Base-by-base conservation (phyloP, 768 basidiomycete genomes). In the Suillus occidentalis region DNA sequence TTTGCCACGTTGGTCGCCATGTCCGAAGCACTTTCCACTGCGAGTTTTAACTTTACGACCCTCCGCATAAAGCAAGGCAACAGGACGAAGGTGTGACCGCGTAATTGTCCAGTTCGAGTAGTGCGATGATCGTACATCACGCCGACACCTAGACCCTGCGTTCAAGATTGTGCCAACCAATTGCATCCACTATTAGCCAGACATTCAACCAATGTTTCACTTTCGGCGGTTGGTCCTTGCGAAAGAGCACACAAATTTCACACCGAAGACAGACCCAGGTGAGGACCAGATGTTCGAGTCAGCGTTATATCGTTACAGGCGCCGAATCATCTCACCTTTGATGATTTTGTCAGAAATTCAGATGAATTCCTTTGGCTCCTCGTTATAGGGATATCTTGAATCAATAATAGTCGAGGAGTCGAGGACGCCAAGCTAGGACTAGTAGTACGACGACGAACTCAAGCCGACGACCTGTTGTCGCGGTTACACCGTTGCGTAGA, bases 341-440 rank as follows among this genome's bases (percentile, higher is more conserved):
- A 31, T 31, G 4, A 53, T 0, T 68, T n/a, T 6, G 39, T 65
- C 13, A 78, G 67, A 20, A 79, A 63, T 14, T 73, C 71, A 3
- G 76, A 34, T 4, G 31, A 31, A 31, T 31, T 31, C 31, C 31
- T 31, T 31, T 31, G 75, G 66, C 34, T 71, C 66, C 18, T 56
- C 63, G 8, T 68, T 68, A 50, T 34, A 62, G 2, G 37, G 34
- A 20, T 43, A 56, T 68, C 49, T 25, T 2, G 25, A 4, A n/a
- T 45, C 62, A 58, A 61, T 67, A 77, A 64, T 77, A 73, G 22
- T 68, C 72, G 36, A 80, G 61, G 18, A 73, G 22, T 68, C 72
- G 36, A 80, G 61, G 18, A 78, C 64, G 3, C 74, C 75, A 20
- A 49, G 47, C n/a, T 47, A 22, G 10, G n/a, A 20, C 10, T 22